phyloP scores from a whole-genome alignment of 2,329 filamentous ascomycete species.

The Venturia nashicola region DNA sequence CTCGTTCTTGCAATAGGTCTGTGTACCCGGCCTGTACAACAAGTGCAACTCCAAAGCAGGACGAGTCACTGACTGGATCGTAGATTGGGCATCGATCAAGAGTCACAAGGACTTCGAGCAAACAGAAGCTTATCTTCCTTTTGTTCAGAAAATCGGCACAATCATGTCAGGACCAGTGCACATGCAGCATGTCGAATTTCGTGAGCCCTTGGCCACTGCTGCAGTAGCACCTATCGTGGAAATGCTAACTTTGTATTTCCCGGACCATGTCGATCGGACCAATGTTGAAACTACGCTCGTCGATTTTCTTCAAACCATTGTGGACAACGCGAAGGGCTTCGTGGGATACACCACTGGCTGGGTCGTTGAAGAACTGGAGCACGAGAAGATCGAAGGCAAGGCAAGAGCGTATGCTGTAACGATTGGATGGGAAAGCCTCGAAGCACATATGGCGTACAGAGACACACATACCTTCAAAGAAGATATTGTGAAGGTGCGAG shows the following conservation, averaged over 20 bases:
- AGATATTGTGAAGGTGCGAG: slow-evolving; percentile 29
- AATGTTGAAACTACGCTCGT: slow-evolving; percentile 22
- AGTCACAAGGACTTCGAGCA: slow-evolving; percentile 29
- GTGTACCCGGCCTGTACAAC: slow-evolving; percentile 9
- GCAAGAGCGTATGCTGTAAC: slow-evolving; percentile 31
- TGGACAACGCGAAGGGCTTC: slow-evolving; percentile 20
- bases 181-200: slow-evolving; percentile 25
- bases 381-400: slow-evolving; percentile 17
- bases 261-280: slow-evolving; percentile 19
- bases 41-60: background rate
- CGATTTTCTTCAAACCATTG: slow-evolving; percentile 25
- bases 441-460: slow-evolving; percentile 35
- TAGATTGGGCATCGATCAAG: slow-evolving; percentile 32
- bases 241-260: slow-evolving; percentile 32
- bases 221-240: slow-evolving; percentile 37
- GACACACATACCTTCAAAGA: slow-evolving; percentile 33
- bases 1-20: slow-evolving; percentile 29
- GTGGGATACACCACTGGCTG: slow-evolving; percentile 21
- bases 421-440: slow-evolving; percentile 40
- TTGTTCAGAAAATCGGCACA: slow-evolving; percentile 20
- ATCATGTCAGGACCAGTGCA: slow-evolving; percentile 17
- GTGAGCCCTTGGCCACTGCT: slow-evolving; percentile 15
- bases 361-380: slow-evolving; percentile 20
- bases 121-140: slow-evolving; percentile 24
- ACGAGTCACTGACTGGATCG: background rate